Conservation (phyloP, 352 stramenopile genomes). For the Globisporangium yorkense region DNA sequence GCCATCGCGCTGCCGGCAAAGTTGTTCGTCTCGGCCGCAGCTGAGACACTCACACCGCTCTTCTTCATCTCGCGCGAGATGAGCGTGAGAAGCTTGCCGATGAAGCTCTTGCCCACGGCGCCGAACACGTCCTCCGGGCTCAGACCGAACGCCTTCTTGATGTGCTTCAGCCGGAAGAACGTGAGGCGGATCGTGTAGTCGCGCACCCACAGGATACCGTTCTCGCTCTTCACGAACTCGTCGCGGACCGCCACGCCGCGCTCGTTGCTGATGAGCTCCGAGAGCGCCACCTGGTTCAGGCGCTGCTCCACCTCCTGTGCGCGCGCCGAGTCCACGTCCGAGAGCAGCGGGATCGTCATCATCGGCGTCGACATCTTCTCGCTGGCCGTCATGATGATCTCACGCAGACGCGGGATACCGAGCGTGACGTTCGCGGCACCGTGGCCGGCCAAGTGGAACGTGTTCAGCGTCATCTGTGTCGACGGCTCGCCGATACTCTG, state of each 20-base stretch:
- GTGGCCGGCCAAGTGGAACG: slow-evolving; percentile 99
- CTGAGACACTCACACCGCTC: slow-evolving; percentile 58
- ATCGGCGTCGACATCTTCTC: slow-evolving; percentile 97
- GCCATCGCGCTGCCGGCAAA: slow-evolving; percentile 10
- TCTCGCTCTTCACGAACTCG: slow-evolving; percentile 84
- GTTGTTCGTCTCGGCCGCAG: slow-evolving; percentile 40
- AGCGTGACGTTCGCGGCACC: slow-evolving; percentile 99
- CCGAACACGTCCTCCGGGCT: slow-evolving; percentile 90
- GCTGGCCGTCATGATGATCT: slow-evolving; percentile 99
- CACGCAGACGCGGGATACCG: slow-evolving; percentile 98
- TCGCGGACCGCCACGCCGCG: slow-evolving; percentile 91
- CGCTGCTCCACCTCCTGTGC: slow-evolving; percentile 80
- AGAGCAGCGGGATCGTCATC: slow-evolving; percentile 96
- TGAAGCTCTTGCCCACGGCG: slow-evolving; percentile 85
- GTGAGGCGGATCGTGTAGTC: slow-evolving; percentile 96
- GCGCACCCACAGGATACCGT: slow-evolving; percentile 91
- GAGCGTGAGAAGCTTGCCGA: slow-evolving; percentile 90
- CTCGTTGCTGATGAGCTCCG: slow-evolving; percentile 91
- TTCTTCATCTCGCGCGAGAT: slow-evolving; percentile 95
- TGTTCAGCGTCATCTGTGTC: slow-evolving; percentile 99
- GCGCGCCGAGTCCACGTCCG: slow-evolving; percentile 35
- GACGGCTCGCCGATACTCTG: slow-evolving; percentile 99
- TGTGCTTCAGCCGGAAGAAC: slow-evolving; percentile 92
- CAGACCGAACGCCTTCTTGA: slow-evolving; percentile 94
- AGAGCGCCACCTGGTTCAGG: slow-evolving; percentile 92